Evolutionary conservation across 345 rosid genomes (phyloP), one percentile per base, ranked within the genome.

Genomic region (Erucastrum elatum): DNA sequence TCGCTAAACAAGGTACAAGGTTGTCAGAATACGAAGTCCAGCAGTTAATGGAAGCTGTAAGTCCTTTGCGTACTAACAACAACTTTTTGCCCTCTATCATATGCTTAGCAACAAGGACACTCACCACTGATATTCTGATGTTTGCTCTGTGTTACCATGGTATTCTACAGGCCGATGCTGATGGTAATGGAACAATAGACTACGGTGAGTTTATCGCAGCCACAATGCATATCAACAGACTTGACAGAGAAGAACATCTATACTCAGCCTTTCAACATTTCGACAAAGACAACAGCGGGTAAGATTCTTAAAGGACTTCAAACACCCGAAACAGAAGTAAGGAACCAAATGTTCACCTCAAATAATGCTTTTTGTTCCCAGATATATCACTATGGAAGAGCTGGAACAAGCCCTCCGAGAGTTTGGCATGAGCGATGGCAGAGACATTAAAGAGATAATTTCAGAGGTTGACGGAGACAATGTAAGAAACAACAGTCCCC

Each of bases 281-380:
- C 41, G 91, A 90, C 81, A 87, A 87, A 80, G 93, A 90, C 81
- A 90, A 87, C 44, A 89, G 93, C 73, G 91, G 93, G 93, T 37
- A 51, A 10, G 0, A 46, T 0, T n/a, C n/a, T n/a, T n/a, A n/a
- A n/a, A n/a, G n/a, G n/a, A 46, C 16, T 46, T 13, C 16, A 49
- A 49, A 49, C 55, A 13, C 55, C 55, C 13, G 0, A 49, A 0
- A 49, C 16, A 49, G 17, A 71, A 31, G 55, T 13, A 49, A 4
- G 2, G 27, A 27, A 4, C 64, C 35, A 29, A 60, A 60, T 60
- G 64, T 5, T 27, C 35, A 66, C 75, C 70, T 65, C 44, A 58
- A 51, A 15, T 7, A 74, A 72, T 68, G 70, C 62, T 56, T 66
- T 30, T 4, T 9, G 27, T 31, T 79, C 6, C 13, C 70, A 87